Evolutionary conservation across 768 basidiomycete genomes (phyloP).

Genomic region (Symmetrospora coprosmae): DNA sequence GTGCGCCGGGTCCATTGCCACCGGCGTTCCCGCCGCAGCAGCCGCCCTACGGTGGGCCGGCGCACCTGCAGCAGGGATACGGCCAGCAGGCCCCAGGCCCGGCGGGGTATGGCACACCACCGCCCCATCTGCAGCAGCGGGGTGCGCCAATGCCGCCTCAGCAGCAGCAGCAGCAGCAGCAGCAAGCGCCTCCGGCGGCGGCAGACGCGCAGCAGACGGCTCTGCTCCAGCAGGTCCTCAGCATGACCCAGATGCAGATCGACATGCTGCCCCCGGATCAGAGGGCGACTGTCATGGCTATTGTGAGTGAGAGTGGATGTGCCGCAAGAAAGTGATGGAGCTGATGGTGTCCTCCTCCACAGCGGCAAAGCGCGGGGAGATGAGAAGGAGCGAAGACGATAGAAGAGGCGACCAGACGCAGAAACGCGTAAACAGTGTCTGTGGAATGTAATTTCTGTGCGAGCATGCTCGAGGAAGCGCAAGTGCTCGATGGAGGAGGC

Average conservation of each 20-base stretch:
- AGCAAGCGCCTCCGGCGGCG: neutral
- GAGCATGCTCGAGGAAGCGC: no score
- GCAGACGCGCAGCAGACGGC: constrained; percentile 39
- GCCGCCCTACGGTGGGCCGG: neutral
- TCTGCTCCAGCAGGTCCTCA: constrained; percentile 75
- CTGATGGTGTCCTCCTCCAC: no score
- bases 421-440: no score
- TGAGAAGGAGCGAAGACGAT: no score
- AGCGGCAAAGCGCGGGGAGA: neutral
- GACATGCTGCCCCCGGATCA: constrained; percentile 63
- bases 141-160: neutral
- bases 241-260: constrained; percentile 67
- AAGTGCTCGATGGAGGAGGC: no score
- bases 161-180: constrained; percentile 25
- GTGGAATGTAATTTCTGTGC: no score
- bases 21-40: neutral
- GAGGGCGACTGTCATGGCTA: constrained; percentile 59
- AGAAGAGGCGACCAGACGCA: no score
- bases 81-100: no score
- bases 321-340: neutral
- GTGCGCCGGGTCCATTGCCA: neutral
- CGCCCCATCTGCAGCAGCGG: constrained; percentile 29
- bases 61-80: no score
- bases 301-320: constrained; percentile 46
- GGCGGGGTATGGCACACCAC: constrained; percentile 23